Evolutionary conservation across 2,329 filamentous ascomycete species (phyloP).

Genomic region (Setomelanomma holmii): DNA sequence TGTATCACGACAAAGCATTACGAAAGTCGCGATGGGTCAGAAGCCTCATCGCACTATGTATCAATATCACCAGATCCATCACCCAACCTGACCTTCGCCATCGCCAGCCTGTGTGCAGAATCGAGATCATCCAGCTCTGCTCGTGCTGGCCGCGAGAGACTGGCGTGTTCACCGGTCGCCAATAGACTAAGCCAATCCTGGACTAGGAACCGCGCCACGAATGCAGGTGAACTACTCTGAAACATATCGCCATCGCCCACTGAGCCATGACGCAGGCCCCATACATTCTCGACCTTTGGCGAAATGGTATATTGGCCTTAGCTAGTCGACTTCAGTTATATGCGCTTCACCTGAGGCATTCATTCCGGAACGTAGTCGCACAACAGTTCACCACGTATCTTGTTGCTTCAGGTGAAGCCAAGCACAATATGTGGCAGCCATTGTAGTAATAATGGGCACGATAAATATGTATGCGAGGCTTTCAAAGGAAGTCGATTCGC

Average conservation of each 20-base stretch:
- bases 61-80: background rate
- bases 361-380: too few relatives aligned
- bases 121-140: too few relatives aligned
- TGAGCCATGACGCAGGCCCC: background rate
- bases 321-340: too few relatives aligned
- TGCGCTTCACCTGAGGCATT: background rate
- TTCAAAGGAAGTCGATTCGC: too few relatives aligned
- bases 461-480: too few relatives aligned
- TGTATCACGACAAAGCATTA: background rate
- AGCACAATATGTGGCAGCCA: too few relatives aligned
- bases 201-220: background rate
- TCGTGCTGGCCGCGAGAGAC: too few relatives aligned
- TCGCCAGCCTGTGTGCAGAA: too few relatives aligned
- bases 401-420: too few relatives aligned
- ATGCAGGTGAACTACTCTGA: slow-evolving; percentile 3
- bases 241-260: background rate
- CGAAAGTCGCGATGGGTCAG: background rate
- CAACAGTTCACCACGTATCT: too few relatives aligned
- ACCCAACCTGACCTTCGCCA: too few relatives aligned
- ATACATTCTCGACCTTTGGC: background rate
- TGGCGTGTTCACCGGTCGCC: slow-evolving; percentile 2
- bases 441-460: too few relatives aligned
- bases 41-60: background rate
- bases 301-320: background rate
- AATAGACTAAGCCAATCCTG: background rate